These are phyloP conservation scores for Trametes maxima DNA, from an alignment of 768 basidiomycete genomes.

Conservation along the genomic window DNA sequence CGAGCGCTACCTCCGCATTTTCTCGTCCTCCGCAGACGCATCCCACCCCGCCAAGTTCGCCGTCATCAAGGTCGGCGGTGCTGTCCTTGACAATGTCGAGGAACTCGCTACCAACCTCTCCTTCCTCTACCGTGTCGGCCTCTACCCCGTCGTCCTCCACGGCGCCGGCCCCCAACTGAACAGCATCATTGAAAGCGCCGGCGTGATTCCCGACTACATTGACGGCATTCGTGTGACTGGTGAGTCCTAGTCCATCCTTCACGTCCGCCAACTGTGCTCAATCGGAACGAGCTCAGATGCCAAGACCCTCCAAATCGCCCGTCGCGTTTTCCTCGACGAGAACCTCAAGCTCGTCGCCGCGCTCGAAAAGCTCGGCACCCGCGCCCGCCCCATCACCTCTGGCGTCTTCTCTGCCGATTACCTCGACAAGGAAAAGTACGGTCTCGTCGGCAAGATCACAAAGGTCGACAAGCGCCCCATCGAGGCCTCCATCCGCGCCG, in stretches of 20 bases:
- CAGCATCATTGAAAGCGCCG: slow-evolving; percentile 89
- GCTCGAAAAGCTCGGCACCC: slow-evolving; percentile 91
- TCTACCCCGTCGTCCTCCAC: slow-evolving; percentile 98
- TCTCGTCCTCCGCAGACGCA: slow-evolving; percentile 89
- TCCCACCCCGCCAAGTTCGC: slow-evolving; percentile 93
- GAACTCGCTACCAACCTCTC: slow-evolving; percentile 94
- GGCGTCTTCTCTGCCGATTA: slow-evolving; percentile 98
- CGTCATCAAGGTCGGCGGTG: slow-evolving; percentile 98
- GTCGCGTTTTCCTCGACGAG: slow-evolving; percentile 95
- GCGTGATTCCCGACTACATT: slow-evolving; percentile 94
- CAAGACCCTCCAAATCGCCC: slow-evolving; percentile 92
- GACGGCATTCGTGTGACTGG: slow-evolving; percentile 98
- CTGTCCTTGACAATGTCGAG: slow-evolving; percentile 88
- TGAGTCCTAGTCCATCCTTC: slow-evolving; percentile 35
- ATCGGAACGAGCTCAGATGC: slow-evolving; percentile 57
- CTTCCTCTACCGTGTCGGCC: slow-evolving; percentile 94
- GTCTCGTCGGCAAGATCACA: slow-evolving; percentile 94
- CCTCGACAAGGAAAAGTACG: slow-evolving; percentile 93
- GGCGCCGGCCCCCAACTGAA: slow-evolving; percentile 97
- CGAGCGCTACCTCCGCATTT: slow-evolving; percentile 97
- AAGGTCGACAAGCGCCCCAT: slow-evolving; percentile 94
- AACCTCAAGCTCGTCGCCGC: slow-evolving; percentile 94
- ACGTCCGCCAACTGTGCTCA: not conserved
- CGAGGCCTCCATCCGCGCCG: slow-evolving; percentile 95
- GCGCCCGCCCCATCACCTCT: slow-evolving; percentile 96